Evolutionary conservation across 2,329 filamentous ascomycete species (phyloP).

Genomic region (Orbilia javanica): DNA sequence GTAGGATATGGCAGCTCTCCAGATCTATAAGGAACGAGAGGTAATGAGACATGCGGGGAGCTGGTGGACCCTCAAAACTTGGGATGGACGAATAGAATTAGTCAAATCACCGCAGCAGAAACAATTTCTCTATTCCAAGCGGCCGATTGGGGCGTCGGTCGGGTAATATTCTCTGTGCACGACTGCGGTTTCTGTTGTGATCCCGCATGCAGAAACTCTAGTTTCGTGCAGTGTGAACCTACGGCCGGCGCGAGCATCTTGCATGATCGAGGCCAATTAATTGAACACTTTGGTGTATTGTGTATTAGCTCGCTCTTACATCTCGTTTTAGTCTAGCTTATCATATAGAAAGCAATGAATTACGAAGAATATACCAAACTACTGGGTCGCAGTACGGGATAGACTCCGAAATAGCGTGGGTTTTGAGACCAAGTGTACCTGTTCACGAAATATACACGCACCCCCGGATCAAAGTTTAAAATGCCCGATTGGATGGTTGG

Average conservation of each 20-base stretch:
- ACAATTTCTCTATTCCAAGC: neutral
- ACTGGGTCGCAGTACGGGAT: neutral
- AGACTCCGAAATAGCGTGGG: no score
- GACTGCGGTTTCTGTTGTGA: neutral
- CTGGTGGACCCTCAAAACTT: neutral
- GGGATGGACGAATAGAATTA: neutral
- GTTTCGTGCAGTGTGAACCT: neutral
- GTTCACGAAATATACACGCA: no score
- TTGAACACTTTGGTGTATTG: neutral
- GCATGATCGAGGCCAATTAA: neutral
- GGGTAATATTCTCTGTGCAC: neutral
- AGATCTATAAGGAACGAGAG: neutral
- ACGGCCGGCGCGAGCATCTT: neutral
- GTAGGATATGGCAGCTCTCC: neutral
- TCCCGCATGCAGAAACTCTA: neutral
- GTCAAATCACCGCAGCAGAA: neutral
- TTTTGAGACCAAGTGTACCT: no score
- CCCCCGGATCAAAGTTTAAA: no score
- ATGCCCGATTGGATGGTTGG: no score
- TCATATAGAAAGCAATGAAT: neutral
- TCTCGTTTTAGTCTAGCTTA: neutral
- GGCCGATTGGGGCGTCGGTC: neutral
- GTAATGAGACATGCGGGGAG: neutral
- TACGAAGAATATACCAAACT: neutral
- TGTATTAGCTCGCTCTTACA: neutral